Evolutionary conservation across 768 basidiomycete species (phyloP).

Genomic region (Suillus hirtellus): DNA sequence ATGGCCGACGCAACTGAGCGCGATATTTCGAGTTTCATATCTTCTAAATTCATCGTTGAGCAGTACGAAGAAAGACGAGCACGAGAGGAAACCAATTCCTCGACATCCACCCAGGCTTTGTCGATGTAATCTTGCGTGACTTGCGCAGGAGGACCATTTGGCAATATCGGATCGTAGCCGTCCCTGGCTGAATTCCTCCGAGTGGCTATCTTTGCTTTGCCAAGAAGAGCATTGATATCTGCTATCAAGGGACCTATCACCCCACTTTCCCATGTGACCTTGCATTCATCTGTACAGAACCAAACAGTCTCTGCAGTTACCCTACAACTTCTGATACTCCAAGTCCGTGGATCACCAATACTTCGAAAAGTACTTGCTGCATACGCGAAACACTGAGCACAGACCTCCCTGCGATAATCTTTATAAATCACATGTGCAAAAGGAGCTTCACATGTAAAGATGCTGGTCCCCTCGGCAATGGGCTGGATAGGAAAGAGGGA

Average conservation of each 20-base stretch:
- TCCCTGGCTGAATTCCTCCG: slow-evolving; percentile 26
- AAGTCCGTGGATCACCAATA: slow-evolving; percentile 35
- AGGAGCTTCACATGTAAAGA: slow-evolving; percentile 48
- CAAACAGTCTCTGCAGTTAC: slow-evolving; percentile 44
- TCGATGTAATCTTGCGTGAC: slow-evolving; percentile 45
- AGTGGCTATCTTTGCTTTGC: slow-evolving; percentile 33
- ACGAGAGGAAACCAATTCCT: slow-evolving; percentile 30
- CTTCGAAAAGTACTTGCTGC: slow-evolving; percentile 30
- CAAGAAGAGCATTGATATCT: slow-evolving; percentile 36
- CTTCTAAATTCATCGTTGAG: slow-evolving; percentile 39
- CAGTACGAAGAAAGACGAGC: slow-evolving; percentile 25
- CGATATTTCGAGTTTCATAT: slow-evolving; percentile 59
- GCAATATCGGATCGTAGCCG: slow-evolving; percentile 6
- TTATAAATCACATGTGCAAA: slow-evolving; percentile 60
- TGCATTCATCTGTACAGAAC: slow-evolving; percentile 58
- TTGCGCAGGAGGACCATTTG: slow-evolving; percentile 13
- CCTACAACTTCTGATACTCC: slow-evolving; percentile 41
- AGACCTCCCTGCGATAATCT: slow-evolving; percentile 67
- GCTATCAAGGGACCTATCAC: slow-evolving; percentile 33
- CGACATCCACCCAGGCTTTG: slow-evolving; percentile 45
- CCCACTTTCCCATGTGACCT: slow-evolving; percentile 42
- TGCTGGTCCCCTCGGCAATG: slow-evolving; percentile 43
- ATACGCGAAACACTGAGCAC: slow-evolving; percentile 64
- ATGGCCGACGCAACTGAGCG: slow-evolving; percentile 56
- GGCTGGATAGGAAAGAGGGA: slow-evolving; percentile 48